A percentile compares a stretch with the other conserved stretches of the same genome.
Evolutionary conservation across 768 basidiomycete species (phyloP).

Genomic region (Boletus sp.): DNA sequence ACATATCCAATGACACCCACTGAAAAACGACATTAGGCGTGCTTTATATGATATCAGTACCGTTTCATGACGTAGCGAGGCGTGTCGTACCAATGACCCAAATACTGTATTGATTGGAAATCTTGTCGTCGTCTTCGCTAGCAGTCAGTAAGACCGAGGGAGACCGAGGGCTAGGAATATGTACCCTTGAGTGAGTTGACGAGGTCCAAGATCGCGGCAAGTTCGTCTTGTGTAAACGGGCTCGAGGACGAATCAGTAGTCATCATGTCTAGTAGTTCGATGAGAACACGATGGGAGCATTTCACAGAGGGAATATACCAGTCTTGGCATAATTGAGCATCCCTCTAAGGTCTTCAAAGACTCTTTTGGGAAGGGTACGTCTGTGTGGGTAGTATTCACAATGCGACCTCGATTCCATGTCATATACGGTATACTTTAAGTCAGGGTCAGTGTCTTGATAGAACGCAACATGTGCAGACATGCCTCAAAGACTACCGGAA

Average conservation of each 20-base stretch:
- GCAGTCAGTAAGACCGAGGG: background rate
- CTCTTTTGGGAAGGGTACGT: background rate
- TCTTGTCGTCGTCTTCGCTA: background rate
- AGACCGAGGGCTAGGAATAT: too few species aligned
- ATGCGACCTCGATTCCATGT: constrained; percentile 11
- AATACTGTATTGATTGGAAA: constrained; percentile 4
- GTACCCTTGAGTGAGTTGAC: constrained; percentile 14
- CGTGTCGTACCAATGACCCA: constrained; percentile 11
- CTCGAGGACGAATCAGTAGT: constrained; percentile 18
- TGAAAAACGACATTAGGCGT: constrained; percentile 11
- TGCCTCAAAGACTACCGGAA: background rate
- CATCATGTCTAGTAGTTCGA: constrained; percentile 5
- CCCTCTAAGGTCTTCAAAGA: constrained; percentile 11
- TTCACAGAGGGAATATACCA: background rate
- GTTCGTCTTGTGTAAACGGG: constrained; percentile 12
- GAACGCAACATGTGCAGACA: background rate
- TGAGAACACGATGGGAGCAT: background rate
- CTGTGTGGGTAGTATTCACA: constrained; percentile 15
- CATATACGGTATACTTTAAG: background rate
- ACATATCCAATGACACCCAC: background rate
- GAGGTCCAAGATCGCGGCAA: constrained; percentile 11
- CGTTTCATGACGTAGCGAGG: background rate
- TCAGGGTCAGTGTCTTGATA: background rate
- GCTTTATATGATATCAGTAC: constrained; percentile 6
- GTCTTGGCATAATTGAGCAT: constrained; percentile 18